These are phyloP conservation scores for Scopulariopsis brevicaulis DNA, from an alignment of 2,329 filamentous ascomycete species.

Conservation along the genomic window DNA sequence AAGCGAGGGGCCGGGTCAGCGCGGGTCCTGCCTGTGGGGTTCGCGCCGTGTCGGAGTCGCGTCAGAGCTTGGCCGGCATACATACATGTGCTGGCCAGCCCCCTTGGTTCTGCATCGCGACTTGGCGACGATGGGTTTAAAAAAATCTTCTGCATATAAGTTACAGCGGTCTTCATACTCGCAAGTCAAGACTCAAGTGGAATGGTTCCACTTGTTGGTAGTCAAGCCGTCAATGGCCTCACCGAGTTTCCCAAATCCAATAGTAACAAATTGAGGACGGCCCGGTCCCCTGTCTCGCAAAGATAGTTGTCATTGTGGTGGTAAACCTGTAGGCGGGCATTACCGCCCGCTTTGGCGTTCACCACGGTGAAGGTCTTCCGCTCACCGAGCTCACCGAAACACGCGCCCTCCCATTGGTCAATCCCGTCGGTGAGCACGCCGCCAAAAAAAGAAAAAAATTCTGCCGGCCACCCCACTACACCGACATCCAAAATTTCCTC, in stretches of 20 bases:
- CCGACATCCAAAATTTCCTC: constrained; percentile 5
- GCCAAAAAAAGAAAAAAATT: constrained; percentile 1
- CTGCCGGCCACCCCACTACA: constrained; percentile 3
- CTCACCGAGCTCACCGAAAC: background rate
- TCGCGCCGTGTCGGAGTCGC: constrained; percentile 1
- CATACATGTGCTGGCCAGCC: background rate
- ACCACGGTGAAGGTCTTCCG: background rate
- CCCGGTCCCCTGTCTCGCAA: too few relatives aligned
- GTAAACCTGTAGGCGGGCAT: too few relatives aligned
- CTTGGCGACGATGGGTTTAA: too few relatives aligned
- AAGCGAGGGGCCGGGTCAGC: background rate
- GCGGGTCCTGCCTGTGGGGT: background rate
- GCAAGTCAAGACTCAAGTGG: too few relatives aligned
- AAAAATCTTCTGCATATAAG: background rate
- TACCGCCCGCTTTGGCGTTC: background rate
- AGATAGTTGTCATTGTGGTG: too few relatives aligned
- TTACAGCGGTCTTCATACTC: too few relatives aligned
- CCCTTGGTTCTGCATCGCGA: too few relatives aligned
- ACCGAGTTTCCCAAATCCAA: too few relatives aligned
- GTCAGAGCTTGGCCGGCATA: background rate
- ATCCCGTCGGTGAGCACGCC: background rate
- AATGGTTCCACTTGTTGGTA: too few relatives aligned
- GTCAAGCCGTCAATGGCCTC: too few relatives aligned
- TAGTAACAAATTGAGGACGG: too few relatives aligned
- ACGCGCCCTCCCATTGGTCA: background rate